Evolutionary conservation across 2,329 filamentous ascomycete species (phyloP), one percentile per base, ranked within the genome.

Genomic region (Ampelomyces quisqualis): DNA sequence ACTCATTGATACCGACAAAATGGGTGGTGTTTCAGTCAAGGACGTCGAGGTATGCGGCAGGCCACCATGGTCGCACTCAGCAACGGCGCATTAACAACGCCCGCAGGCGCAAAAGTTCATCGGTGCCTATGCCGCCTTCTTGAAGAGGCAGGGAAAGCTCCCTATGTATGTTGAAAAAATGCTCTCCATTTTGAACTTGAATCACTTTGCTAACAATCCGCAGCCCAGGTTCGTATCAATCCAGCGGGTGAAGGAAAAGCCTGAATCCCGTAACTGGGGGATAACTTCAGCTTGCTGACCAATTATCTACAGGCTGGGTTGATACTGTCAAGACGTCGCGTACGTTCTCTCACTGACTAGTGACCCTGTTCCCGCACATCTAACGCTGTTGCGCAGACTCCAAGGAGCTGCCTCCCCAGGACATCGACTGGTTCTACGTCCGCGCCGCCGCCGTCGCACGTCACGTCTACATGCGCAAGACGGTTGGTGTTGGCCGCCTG

Each of bases 401-500:
- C 73, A 95, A 95, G 78, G 93, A 98, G 81, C 87, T 98, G 65
- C 91, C 91, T 70, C 93, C 91, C 70, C 90, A 97, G 84, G 86
- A 90, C 75, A 88, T 90, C 72, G 93, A 98, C 83, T 98, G 93
- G 93, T 85, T 81, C 79, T 86, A 86, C 78, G 73, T 84, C 73
- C 90, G 93, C 71, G 90, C 91, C 68, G 93, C 93, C 66, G 84
- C 91, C 60, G 86, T 98, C 72, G 93, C 93, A 70, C 90, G 90
- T 71, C 91, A 97, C 82, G 85, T 98, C 81, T 98, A 98, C 83
- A 82, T 98, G 75, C 88, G 93, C 80, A 98, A 98, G 84, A 96
- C 90, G 55, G 90, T 98, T 72, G 93, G 93, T 82, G 89, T 98
- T 64, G 93, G 93, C 77, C 90, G 93, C 71, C 85, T 98, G 66